Percentiles rank a stretch among this genome's conserved stretches.
Conservation (phyloP, 2,329 filamentous ascomycete species). For the Penicillium expansum region DNA sequence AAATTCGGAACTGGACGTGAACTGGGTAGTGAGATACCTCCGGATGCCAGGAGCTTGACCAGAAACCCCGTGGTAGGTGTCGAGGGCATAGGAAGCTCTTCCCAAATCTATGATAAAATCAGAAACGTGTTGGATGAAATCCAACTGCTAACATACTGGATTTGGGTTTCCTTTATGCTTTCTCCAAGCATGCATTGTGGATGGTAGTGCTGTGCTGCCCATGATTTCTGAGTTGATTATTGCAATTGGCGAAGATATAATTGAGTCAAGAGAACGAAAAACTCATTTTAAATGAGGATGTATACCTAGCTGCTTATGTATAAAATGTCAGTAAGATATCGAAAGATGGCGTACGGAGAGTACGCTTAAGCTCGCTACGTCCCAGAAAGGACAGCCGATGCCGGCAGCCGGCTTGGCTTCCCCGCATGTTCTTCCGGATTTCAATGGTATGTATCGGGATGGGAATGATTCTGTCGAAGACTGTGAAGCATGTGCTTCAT, state of each 20-base stretch:
- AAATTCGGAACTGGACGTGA: neutral
- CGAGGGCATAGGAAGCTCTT: neutral
- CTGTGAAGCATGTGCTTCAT: too few relatives aligned
- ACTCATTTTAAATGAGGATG: neutral
- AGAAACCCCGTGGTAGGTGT: neutral
- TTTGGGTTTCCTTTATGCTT: neutral
- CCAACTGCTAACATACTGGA: neutral
- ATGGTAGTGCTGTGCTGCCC: neutral
- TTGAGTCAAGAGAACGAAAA: neutral
- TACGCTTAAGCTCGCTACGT: neutral
- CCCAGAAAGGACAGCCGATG: neutral
- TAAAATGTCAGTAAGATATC: neutral
- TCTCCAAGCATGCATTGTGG: slow-evolving; percentile 1
- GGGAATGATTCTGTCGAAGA: too few relatives aligned
- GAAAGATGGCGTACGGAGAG: neutral
- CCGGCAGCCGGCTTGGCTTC: neutral
- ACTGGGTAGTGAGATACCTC: neutral
- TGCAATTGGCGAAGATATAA: neutral
- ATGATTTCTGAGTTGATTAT: neutral
- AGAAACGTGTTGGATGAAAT: too few relatives aligned
- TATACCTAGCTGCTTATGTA: neutral
- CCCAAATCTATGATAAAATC: slow-evolving; percentile 1
- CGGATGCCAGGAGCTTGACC: neutral
- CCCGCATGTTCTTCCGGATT: too few relatives aligned
- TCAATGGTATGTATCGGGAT: too few relatives aligned